Base-by-base conservation (phyloP, 1,284 basidiomycete genomes). In the Sporisorium iseilematis-ciliati region DNA sequence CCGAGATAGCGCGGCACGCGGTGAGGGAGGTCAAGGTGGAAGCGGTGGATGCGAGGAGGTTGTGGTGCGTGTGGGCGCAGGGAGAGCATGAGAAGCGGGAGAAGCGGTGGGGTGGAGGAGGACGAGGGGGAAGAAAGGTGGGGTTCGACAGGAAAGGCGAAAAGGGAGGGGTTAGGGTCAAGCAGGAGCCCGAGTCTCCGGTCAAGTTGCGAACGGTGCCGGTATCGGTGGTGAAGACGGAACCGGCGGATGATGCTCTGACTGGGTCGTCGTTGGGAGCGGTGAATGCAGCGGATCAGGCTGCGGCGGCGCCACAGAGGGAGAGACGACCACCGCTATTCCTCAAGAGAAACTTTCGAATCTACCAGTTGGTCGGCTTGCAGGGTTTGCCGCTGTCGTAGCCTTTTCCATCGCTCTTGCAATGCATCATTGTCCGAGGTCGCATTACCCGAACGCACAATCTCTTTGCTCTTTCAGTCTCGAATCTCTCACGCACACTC, bases 21-120 rank as follows among this genome's bases (percentile, higher is more conserved):
- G 38, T 59, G 12, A 57, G 43, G 18, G 40, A 31, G 1, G 5
- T 20, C 1, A 45, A 40, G 12, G 58, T 65, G n/a, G 18, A 54
- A 7, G 11, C 46, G 7, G 43, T 75, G 29, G 66, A 75, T 56
- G 33, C 46, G 42, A 58, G 66, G 12, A 48, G 29, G 16, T 3
- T 75, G 46, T 75, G 72, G 72, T 50, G 26, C 33, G 8, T 54
- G 7, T 75, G 72, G 72, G 72, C 72, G 18, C 53, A 33, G 23
- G 29, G 54, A 2, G 55, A 45, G 7, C 60, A 68, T 33, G 55
- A 43, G 10, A 49, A 26, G 18, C 7, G 20, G 29, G 12, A 20
- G 18, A n/a, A 8, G n/a, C n/a, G n/a, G n/a, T n/a, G n/a, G n/a
- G n/a, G n/a, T n/a, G n/a, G n/a, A n/a, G n/a, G n/a, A n/a, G n/a